These are phyloP conservation scores for Globisporangium middletonii DNA, from an alignment of 352 stramenopile species.

Conservation along the genomic window DNA sequence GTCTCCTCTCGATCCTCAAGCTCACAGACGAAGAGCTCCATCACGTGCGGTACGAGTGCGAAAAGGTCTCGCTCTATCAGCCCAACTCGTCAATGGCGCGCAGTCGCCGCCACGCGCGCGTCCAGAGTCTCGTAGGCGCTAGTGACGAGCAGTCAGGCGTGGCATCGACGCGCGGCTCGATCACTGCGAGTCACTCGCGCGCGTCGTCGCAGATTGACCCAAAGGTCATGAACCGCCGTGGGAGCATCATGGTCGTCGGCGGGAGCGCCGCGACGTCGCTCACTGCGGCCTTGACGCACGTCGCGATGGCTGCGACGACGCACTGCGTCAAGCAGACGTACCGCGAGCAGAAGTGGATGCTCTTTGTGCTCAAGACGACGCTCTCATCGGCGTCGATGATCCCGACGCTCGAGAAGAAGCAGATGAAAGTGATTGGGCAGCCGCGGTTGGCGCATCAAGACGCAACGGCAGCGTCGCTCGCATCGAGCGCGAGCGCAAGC, in stretches of 20 bases:
- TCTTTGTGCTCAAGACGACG: constrained; percentile 63
- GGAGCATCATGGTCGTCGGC: constrained; percentile 1
- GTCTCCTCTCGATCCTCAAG: constrained; percentile 43
- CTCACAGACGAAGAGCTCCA: constrained; percentile 62
- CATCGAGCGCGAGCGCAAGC: neutral
- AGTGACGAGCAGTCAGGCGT: neutral
- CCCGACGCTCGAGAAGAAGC: constrained; percentile 63
- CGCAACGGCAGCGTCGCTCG: neutral
- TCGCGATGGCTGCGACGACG: constrained; percentile 18
- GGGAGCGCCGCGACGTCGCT: neutral
- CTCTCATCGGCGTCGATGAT: constrained; percentile 61
- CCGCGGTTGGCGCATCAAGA: constrained; percentile 50
- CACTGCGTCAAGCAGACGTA: constrained; percentile 54
- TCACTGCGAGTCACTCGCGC: too few relatives aligned
- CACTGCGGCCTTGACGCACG: neutral
- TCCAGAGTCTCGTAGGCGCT: too few relatives aligned
- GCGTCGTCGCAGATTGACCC: neutral
- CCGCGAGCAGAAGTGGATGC: constrained; percentile 60
- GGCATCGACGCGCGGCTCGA: too few relatives aligned
- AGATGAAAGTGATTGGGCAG: constrained; percentile 42
- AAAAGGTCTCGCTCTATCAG: constrained; percentile 54
- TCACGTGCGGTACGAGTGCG: constrained; percentile 67
- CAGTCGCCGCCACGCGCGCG: too few relatives aligned
- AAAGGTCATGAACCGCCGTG: neutral
- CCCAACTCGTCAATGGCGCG: neutral